A percentile compares a stretch with the other conserved stretches of the same genome.
Evolutionary conservation across 1,139 yeast species (phyloP).

Genomic region (Blastobotrys arbuscula): DNA sequence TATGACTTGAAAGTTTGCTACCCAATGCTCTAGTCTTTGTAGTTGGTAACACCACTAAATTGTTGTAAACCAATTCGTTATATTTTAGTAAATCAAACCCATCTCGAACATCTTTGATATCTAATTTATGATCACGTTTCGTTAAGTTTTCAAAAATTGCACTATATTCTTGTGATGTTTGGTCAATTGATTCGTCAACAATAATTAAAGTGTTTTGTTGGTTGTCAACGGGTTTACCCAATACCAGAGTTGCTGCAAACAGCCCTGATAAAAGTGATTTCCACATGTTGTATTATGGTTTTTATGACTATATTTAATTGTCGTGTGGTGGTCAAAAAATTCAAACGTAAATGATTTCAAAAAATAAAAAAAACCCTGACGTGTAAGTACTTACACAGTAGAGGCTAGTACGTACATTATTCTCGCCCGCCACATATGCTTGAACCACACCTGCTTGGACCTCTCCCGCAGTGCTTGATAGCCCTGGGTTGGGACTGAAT

Average conservation of each 20-base stretch:
- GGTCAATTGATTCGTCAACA: conserved; percentile 22
- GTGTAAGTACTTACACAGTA: too few species aligned
- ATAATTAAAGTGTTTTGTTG: conserved; percentile 24
- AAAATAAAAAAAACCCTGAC: too few species aligned
- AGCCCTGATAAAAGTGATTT: background rate
- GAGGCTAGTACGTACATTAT: too few species aligned
- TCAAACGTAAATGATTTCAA: too few species aligned
- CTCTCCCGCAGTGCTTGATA: too few species aligned
- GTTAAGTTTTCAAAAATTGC: conserved; percentile 30
- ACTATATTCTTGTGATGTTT: conserved; percentile 27
- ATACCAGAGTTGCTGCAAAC: conserved; percentile 12
- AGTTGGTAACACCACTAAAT: conserved; percentile 51
- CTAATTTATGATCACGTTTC: conserved; percentile 32
- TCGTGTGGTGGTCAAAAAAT: background rate
- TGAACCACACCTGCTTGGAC: too few species aligned
- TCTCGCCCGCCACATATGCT: too few species aligned
- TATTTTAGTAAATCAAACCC: conserved; percentile 38
- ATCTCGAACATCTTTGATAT: conserved; percentile 28
- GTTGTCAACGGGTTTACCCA: conserved; percentile 21
- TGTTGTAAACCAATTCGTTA: conserved; percentile 46
- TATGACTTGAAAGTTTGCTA: conserved; percentile 38
- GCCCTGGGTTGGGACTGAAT: too few species aligned
- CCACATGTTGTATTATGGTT: conserved; percentile 2
- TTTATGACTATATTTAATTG: background rate
- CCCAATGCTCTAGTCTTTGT: conserved; percentile 37